A percentile compares a stretch with the other conserved stretches of the same genome.
phyloP scores from a whole-genome alignment of 306 rosid species.

The Cyclanthera cordifolia region DNA sequence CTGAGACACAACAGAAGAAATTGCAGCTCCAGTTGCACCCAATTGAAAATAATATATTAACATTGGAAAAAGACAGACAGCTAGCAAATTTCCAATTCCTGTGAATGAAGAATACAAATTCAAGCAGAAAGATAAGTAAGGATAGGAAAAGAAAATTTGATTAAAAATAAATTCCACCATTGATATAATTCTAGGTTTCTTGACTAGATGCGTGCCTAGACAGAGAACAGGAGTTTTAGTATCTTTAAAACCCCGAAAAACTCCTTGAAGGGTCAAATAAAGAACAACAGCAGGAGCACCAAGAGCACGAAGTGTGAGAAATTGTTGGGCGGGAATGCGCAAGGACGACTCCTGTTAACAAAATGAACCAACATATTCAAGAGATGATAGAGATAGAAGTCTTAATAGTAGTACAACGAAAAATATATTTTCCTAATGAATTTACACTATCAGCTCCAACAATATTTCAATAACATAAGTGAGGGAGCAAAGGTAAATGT shows the following conservation, averaged over 20 bases:
- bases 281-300: constrained; percentile 99
- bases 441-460: background rate
- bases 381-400: background rate
- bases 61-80: constrained; percentile 63
- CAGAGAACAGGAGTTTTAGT: constrained; percentile 83
- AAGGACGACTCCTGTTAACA: constrained; percentile 58
- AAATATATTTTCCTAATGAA: background rate
- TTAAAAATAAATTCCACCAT: constrained; percentile 11
- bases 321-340: constrained; percentile 40
- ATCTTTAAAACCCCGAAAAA: constrained; percentile 96
- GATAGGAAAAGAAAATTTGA: background rate
- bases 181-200: constrained; percentile 5
- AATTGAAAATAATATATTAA: constrained; percentile 59
- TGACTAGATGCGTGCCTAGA: constrained; percentile 52
- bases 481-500: background rate
- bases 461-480: background rate
- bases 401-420: background rate
- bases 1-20: constrained; percentile 89
- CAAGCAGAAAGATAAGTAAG: constrained; percentile 1
- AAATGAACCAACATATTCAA: background rate
- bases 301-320: constrained; percentile 66
- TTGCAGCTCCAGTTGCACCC: constrained; percentile 90
- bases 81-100: constrained; percentile 79
- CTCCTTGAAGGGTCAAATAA: constrained; percentile 92
- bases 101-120: constrained; percentile 19